Evolutionary conservation across 768 basidiomycete genomes (phyloP).

Genomic region (Candolleomyces efflorescens): DNA sequence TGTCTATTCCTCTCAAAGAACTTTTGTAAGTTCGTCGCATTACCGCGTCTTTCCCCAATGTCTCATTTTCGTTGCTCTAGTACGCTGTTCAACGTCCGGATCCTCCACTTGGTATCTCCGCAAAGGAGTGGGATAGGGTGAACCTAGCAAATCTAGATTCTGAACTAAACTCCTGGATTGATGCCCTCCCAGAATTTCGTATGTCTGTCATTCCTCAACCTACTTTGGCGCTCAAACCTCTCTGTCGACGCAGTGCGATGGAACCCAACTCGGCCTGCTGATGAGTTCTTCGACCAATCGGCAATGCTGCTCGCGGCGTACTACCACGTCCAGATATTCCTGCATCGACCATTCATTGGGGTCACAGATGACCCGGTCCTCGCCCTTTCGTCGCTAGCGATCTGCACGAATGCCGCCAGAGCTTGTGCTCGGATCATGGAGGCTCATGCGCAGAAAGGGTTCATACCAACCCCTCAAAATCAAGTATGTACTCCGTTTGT

Average conservation of each 20-base stretch:
- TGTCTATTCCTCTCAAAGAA: background rate
- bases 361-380: background rate
- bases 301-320: background rate
- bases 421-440: constrained; percentile 2
- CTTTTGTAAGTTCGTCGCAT: background rate
- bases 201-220: background rate
- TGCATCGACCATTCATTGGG: background rate
- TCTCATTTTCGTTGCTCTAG: constrained; percentile 29
- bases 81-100: constrained; percentile 1
- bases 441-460: background rate
- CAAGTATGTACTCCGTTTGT: background rate
- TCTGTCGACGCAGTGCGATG: background rate
- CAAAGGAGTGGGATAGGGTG: background rate
- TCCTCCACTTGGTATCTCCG: background rate
- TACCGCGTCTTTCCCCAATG: background rate
- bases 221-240: background rate
- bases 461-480: background rate
- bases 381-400: background rate
- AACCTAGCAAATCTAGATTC: background rate
- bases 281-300: constrained; percentile 1
- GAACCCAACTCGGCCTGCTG: background rate
- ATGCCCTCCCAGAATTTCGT: background rate
- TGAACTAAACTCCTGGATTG: background rate
- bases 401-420: background rate
- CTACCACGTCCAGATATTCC: constrained; percentile 1